phyloP scores from a whole-genome alignment of 805 yeast species.

The Candida easanensis region DNA sequence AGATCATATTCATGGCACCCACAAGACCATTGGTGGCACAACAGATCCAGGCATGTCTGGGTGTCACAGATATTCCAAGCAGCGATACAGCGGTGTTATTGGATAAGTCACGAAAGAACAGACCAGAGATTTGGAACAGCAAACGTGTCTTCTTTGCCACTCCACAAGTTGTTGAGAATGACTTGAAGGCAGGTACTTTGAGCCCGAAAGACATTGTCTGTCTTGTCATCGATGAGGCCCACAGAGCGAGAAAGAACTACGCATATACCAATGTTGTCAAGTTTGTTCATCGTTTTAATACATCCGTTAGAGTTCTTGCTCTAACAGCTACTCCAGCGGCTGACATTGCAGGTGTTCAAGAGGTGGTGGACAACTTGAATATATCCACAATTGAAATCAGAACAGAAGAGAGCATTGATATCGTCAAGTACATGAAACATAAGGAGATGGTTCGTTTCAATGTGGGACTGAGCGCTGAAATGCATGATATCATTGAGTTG shows the following conservation, averaged over 20 bases:
- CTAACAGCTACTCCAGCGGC: constrained; percentile 96
- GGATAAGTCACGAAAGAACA: constrained; percentile 52
- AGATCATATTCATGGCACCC: constrained; percentile 93
- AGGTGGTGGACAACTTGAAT: constrained; percentile 66
- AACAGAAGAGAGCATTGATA: constrained; percentile 81
- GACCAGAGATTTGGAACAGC: constrained; percentile 74
- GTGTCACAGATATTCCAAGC: constrained; percentile 79
- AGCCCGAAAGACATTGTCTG: constrained; percentile 75
- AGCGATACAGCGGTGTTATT: constrained; percentile 76
- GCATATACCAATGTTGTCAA: constrained; percentile 84
- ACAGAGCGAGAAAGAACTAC: constrained; percentile 86
- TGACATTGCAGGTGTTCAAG: constrained; percentile 83
- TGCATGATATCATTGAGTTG: constrained; percentile 50
- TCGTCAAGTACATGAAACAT: constrained; percentile 70
- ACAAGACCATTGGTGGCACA: constrained; percentile 95
- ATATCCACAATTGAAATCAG: constrained; percentile 82
- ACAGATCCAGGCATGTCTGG: constrained; percentile 89
- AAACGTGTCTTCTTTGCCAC: constrained; percentile 89
- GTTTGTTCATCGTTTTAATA: constrained; percentile 57
- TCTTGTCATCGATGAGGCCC: constrained; percentile 93
- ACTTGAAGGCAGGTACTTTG: constrained; percentile 67
- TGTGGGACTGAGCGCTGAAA: constrained; percentile 52
- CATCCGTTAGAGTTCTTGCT: constrained; percentile 74
- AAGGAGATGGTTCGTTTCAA: constrained; percentile 59
- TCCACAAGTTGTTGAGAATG: constrained; percentile 95